Evolutionary conservation across 176 grass and related monocot genomes (phyloP).

Genomic region (Aegilops umbellulata): DNA sequence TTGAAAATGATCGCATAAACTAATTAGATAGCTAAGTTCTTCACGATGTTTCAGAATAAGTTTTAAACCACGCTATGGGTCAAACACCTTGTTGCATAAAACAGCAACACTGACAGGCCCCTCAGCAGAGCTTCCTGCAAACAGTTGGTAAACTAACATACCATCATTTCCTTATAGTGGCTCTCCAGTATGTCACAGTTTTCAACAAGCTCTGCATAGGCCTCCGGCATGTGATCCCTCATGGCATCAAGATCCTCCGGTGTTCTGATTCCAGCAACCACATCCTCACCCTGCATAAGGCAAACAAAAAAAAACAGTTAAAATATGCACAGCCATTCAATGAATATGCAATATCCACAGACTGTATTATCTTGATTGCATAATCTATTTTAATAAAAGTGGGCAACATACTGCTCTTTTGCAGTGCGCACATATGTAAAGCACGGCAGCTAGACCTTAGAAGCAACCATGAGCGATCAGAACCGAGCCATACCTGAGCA

Average conservation of each 20-base stretch:
- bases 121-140: not conserved
- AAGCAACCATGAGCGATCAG: not conserved
- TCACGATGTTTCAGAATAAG: not conserved
- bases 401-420: not conserved
- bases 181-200: constrained; percentile 90
- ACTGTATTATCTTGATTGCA: not conserved
- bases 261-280: constrained; percentile 96
- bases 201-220: constrained; percentile 83
- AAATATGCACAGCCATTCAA: not conserved
- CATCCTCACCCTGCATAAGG: constrained; percentile 81
- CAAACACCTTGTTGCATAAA: not conserved
- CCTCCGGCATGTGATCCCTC: constrained; percentile 65
- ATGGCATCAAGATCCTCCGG: constrained; percentile 80
- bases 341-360: not conserved
- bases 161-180: constrained; percentile 99
- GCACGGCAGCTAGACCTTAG: not conserved
- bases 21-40: not conserved
- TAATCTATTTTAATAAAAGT: not conserved
- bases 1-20: constrained; percentile 1
- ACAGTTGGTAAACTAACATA: constrained; percentile 30
- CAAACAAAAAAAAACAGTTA: not conserved
- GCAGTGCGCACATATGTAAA: not conserved
- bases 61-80: not conserved
- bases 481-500: constrained; percentile 53
- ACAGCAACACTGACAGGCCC: not conserved